Evolutionary conservation across 169 alveolate species (phyloP), one percentile per base, ranked within the genome.

Genomic region (Plasmodium berghei): DNA sequence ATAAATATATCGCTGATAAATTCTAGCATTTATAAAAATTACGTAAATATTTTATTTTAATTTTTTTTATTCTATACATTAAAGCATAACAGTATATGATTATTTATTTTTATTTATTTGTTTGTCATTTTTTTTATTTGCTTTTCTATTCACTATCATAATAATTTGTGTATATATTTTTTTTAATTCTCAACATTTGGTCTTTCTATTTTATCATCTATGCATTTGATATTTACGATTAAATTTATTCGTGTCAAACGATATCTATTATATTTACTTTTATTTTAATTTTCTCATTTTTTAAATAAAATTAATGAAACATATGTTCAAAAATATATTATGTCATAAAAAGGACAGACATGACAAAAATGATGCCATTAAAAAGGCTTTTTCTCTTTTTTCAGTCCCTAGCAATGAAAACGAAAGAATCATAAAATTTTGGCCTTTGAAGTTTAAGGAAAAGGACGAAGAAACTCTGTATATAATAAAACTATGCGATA

Each of bases 381-480:
- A 45, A 55, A 67, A 83, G 48, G 73, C 64, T 12, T 66, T 83
- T 58, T 70, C 90, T 20, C 85, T 83, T 67, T 83, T 83, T 45
- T 69, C 90, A n/a, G 54, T 67, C 49, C 67, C 90, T 46, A 83
- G 85, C 49, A 70, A 61, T 70, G 64, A 48, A 69, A 56, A 83
- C 10, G 90, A 83, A 55, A 70, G 48, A 62, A 73, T 59, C 45
- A 66, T 83, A 40, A 55, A 55, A 10, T 69, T 83, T 42, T 83
- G 80, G 80, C 90, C 90, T 24, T 72, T 83, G 62, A 83, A 70
- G 70, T 83, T 83, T 67, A 67, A 20, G 49, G 80, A 83, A 22
- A 83, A 83, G 12, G 90, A 83, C 9, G 90, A 83, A 34, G 90
- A 83, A 28, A 55, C 26, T 10, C 0, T 61, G n/a, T 83, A 83